These are phyloP conservation scores for Pseudonitzschia pungens DNA, from an alignment of 108 stramenopile species.

Conservation along the genomic window DNA sequence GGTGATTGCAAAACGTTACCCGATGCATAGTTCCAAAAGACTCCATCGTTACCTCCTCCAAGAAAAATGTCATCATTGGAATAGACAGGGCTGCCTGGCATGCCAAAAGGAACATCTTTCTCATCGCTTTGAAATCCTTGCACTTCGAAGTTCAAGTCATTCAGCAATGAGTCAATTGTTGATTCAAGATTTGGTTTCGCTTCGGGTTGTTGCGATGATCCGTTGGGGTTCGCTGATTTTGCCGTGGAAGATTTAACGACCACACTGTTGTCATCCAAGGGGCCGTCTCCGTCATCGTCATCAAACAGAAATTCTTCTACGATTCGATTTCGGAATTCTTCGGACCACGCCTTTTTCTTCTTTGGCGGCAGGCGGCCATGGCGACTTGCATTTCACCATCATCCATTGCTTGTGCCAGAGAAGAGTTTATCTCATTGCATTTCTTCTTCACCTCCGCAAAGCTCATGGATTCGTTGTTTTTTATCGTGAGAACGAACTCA, in stretches of 20 bases:
- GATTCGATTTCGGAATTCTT: constrained; percentile 59
- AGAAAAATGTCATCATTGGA: constrained; percentile 66
- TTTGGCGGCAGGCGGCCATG: constrained; percentile 60
- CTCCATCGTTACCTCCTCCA: constrained; percentile 67
- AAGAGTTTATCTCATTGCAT: constrained; percentile 56
- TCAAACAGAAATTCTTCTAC: constrained; percentile 83
- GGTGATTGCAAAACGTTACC: constrained; percentile 51
- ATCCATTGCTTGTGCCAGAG: constrained; percentile 69
- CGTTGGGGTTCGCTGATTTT: not conserved
- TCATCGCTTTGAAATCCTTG: constrained; percentile 21
- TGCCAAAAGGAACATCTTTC: constrained; percentile 54
- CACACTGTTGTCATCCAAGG: constrained; percentile 19
- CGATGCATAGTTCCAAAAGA: constrained; percentile 70
- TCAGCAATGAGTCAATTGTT: constrained; percentile 13
- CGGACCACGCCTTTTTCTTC: constrained; percentile 69
- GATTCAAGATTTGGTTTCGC: constrained; percentile 2
- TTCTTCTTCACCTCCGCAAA: constrained; percentile 46
- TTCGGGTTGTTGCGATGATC: not conserved
- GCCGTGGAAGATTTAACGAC: not conserved
- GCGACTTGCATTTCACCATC: constrained; percentile 69
- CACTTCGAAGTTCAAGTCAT: constrained; percentile 12
- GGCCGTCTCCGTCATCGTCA: constrained; percentile 59
- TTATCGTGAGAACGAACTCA: constrained; percentile 46
- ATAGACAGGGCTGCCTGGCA: constrained; percentile 54
- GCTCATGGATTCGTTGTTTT: constrained; percentile 38